phyloP scores from a whole-genome alignment of 805 yeast species.

The Pichia paraexigua region DNA sequence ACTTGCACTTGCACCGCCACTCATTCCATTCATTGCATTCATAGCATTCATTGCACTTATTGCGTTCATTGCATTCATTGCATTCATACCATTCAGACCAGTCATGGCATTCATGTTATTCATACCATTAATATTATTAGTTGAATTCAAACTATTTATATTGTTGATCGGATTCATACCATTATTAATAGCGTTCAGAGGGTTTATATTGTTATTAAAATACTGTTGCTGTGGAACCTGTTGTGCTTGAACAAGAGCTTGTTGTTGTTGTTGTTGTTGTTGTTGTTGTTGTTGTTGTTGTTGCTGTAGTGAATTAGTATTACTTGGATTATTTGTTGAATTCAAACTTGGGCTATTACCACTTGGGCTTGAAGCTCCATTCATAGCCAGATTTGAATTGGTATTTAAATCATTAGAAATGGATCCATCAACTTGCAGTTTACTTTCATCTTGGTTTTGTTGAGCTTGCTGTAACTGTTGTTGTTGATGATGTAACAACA shows the following conservation, averaged over 20 bases:
- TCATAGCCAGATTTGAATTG: neutral
- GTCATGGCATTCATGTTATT: neutral
- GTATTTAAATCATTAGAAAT: neutral
- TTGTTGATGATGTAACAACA: conserved; percentile 5
- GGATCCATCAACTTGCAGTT: neutral
- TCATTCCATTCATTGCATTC: neutral
- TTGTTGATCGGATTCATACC: neutral
- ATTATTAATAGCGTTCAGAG: neutral
- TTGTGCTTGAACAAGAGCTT: neutral
- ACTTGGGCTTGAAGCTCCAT: neutral
- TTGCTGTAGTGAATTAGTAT: neutral
- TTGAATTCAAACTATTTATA: neutral
- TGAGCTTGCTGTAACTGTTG: conserved; percentile 3
- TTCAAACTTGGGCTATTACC: neutral
- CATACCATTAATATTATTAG: neutral
- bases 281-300: conserved; percentile 4
- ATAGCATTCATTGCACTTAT: neutral
- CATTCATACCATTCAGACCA: neutral
- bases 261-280: conserved; percentile 3
- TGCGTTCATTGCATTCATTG: neutral
- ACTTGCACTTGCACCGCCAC: neutral
- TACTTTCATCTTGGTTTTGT: neutral
- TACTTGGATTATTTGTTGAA: neutral
- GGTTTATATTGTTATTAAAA: neutral
- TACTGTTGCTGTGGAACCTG: neutral